Evolutionary conservation across 495 filamentous ascomycete genomes (phyloP), one percentile per base, ranked within the genome.

Genomic region (Bacidia rubella): DNA sequence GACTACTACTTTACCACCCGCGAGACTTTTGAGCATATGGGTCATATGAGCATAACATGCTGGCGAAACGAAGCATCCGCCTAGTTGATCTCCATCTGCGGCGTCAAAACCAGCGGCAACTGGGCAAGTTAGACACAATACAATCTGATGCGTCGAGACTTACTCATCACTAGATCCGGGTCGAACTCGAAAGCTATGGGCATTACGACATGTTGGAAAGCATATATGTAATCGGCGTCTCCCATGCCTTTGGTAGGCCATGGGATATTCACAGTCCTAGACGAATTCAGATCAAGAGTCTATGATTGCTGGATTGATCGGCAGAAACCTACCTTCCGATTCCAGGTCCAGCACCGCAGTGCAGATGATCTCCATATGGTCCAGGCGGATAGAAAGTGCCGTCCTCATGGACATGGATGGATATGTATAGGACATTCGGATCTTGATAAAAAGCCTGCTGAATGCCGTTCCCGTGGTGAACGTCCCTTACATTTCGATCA

Each of bases 31-130:
- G 17, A 99, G 76, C 90, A 96, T 95, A 61, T 95, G 86, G 9
- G 93, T 96, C 92, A 99, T 97, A 60, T 97, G 90, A 19, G 88
- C 87, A 64, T 97, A 99, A 61, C 93, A 90, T 21, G 80, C 66
- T 0, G 92, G 92, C 0, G 88, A 82, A 3, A 97, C 90, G 58
- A 83, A 88, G 63, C 93, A 99, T 27, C 82, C 87, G 35, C 92
- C 92, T 19, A 99, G 74, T 51, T 86, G 81, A 66, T 99, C 92
- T 7, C 93, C 92, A 41, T 79, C 86, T 1, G 92, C 92, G 3
- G 92, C 92, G 67, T 99, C 92, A 54, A 99, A 99, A 1, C 92
- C 92, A 55, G 92, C 90, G 4, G 93, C 88, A 47, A 99, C 82
- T 79, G 44, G 47, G 19, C 24, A 27, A 48, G n/a, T 60, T 49